Percentiles rank a stretch among this genome's conserved stretches.
Evolutionary conservation across 495 filamentous ascomycete species (phyloP).

Genomic region (Hyaloscypha finlandica): DNA sequence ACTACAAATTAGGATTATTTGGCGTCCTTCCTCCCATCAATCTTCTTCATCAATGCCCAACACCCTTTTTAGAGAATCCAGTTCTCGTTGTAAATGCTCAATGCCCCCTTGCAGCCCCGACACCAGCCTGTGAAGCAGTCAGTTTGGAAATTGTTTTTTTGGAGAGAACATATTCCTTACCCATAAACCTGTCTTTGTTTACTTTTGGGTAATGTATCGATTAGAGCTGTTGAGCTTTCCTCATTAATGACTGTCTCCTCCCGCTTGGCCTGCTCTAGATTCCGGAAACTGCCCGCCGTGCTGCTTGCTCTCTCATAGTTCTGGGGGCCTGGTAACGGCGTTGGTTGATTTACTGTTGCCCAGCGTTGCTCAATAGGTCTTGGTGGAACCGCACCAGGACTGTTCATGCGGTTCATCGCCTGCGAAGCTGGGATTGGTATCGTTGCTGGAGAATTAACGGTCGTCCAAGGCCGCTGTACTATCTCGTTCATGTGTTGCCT

Average conservation of each 20-base stretch:
- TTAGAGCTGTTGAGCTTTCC: conserved; percentile 23
- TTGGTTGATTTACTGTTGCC: conserved; percentile 30
- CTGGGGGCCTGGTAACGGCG: not conserved
- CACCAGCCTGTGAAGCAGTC: conserved; percentile 7
- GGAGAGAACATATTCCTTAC: not conserved
- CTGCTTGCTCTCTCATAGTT: not conserved
- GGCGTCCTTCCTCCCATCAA: not conserved
- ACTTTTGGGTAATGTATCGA: conserved; percentile 29
- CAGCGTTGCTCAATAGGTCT: conserved; percentile 15
- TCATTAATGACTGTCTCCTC: conserved; percentile 24
- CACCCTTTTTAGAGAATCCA: conserved; percentile 29
- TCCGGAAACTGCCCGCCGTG: not conserved
- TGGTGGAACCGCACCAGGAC: not conserved
- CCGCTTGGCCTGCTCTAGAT: conserved; percentile 22
- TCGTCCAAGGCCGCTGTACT: conserved; percentile 26
- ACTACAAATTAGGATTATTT: conserved; percentile 1
- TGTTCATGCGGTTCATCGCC: conserved; percentile 5
- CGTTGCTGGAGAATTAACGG: conserved; percentile 23
- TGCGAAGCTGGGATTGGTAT: conserved; percentile 7
- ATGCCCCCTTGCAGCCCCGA: conserved; percentile 32
- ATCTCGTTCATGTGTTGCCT: conserved; percentile 25
- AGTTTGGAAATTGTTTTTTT: not conserved
- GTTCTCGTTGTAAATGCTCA: conserved; percentile 30
- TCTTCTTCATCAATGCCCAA: conserved; percentile 32
- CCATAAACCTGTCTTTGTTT: conserved; percentile 34